Percentiles rank a stretch among this genome's conserved stretches.
Evolutionary conservation across 2,329 filamentous ascomycete species (phyloP).

Genomic region (Phialocephala sp.): DNA sequence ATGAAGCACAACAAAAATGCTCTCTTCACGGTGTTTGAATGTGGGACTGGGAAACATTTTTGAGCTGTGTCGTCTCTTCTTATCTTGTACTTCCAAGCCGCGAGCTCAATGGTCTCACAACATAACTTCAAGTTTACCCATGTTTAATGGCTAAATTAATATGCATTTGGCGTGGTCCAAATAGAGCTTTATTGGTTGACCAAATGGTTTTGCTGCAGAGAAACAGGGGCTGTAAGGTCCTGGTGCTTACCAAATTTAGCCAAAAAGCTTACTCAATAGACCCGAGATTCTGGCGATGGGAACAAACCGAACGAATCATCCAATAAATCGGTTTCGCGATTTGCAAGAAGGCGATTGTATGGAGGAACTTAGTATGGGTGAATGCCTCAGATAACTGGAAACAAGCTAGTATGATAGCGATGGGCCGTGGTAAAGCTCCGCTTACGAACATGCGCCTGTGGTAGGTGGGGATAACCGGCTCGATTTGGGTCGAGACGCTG

Average conservation of each 20-base stretch:
- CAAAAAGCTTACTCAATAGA: constrained; percentile 2
- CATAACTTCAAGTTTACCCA: not conserved
- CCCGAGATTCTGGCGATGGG: constrained; percentile 1
- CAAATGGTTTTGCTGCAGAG: not conserved
- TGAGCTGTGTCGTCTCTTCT: constrained; percentile 6
- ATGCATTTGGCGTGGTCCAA: not conserved
- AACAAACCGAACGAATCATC: not conserved
- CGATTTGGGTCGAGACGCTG: no score
- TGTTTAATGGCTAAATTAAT: constrained; percentile 4
- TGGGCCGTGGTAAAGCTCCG: not conserved
- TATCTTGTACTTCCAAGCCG: constrained; percentile 4
- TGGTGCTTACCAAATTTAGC: constrained; percentile 13
- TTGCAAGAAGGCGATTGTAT: not conserved
- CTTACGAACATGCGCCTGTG: no score
- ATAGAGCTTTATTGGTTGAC: constrained; percentile 8
- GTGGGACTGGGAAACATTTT: constrained; percentile 10
- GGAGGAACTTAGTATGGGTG: not conserved
- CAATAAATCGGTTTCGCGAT: not conserved
- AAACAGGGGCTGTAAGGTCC: not conserved
- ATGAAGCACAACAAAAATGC: constrained; percentile 3
- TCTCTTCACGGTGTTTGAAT: not conserved
- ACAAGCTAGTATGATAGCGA: not conserved
- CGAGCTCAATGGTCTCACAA: not conserved
- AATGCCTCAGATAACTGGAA: not conserved
- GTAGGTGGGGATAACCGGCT: no score